phyloP scores from a whole-genome alignment of 2,329 filamentous ascomycete genomes.

The Beauveria bassiana region DNA sequence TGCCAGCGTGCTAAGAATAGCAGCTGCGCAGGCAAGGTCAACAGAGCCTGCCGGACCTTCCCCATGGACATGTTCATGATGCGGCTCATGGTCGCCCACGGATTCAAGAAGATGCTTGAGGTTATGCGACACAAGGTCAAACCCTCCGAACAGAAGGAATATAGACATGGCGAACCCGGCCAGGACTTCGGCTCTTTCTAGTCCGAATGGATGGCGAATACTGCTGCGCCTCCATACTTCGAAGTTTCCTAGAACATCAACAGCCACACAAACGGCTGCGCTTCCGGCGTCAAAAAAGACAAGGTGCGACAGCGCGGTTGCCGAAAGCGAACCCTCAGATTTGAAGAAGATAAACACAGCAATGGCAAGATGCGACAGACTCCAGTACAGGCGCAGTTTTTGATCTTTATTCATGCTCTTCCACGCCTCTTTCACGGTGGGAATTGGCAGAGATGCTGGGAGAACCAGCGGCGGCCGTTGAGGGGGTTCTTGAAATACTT shows the following conservation, averaged over 20 bases:
- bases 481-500: constrained; percentile 91
- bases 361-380: constrained; percentile 75
- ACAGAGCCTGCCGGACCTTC: constrained; percentile 66
- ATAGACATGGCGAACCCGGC: constrained; percentile 95
- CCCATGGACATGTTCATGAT: constrained; percentile 60
- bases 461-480: constrained; percentile 78
- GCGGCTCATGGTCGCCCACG: constrained; percentile 53
- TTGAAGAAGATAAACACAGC: constrained; percentile 81
- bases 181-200: constrained; percentile 88
- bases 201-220: constrained; percentile 86
- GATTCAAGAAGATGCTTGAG: constrained; percentile 83
- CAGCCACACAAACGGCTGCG: constrained; percentile 81
- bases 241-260: constrained; percentile 92
- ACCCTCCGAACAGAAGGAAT: constrained; percentile 92
- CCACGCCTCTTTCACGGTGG: constrained; percentile 81
- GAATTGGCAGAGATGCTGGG: constrained; percentile 84
- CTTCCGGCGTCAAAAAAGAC: constrained; percentile 94
- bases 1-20: constrained; percentile 73
- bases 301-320: constrained; percentile 86
- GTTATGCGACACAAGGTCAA: constrained; percentile 90
- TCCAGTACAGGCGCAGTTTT: constrained; percentile 77
- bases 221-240: constrained; percentile 94
- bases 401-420: constrained; percentile 86
- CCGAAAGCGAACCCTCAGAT: constrained; percentile 76
- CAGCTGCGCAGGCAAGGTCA: constrained; percentile 72